phyloP scores from a whole-genome alignment of 768 basidiomycete genomes.

The Boletus rufocinnamomeus region DNA sequence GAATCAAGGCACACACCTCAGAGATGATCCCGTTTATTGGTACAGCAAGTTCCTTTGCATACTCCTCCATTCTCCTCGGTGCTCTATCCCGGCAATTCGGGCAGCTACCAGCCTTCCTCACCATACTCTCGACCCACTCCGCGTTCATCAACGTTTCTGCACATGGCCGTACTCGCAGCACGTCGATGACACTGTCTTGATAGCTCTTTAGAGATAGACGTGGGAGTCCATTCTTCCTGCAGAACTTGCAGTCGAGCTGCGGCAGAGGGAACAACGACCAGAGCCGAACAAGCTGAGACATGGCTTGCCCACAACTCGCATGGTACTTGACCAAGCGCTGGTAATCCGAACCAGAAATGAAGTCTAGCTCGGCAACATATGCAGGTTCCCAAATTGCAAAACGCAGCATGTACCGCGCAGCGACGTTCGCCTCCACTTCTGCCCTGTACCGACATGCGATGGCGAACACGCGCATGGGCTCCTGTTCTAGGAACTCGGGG shows the following conservation, averaged over 20 bases:
- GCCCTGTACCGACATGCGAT: conserved; percentile 41
- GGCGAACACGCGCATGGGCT: conserved; percentile 40
- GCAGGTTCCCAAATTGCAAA: conserved; percentile 37
- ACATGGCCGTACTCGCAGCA: conserved; percentile 34
- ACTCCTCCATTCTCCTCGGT: conserved; percentile 33
- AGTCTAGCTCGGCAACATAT: conserved; percentile 38
- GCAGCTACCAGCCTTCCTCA: conserved; percentile 35
- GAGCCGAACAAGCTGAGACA: conserved; percentile 35
- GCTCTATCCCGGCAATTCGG: conserved; percentile 32
- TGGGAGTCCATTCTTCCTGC: conserved; percentile 38
- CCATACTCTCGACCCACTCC: conserved; percentile 36
- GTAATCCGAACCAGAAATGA: conserved; percentile 40
- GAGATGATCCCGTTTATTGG: conserved; percentile 33
- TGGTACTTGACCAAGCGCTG: conserved; percentile 41
- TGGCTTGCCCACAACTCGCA: conserved; percentile 36
- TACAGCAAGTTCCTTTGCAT: conserved; percentile 29
- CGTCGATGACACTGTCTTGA: conserved; percentile 38
- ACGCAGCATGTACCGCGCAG: conserved; percentile 40
- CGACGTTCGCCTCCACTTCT: conserved; percentile 36
- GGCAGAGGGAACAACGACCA: conserved; percentile 36
- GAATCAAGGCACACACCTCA: conserved; percentile 22
- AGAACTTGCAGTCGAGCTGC: conserved; percentile 36
- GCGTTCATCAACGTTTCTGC: conserved; percentile 31
- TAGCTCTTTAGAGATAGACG: conserved; percentile 34
- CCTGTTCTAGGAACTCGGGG: conserved; percentile 36